phyloP scores from a whole-genome alignment of 805 yeast genomes.

The Wickerhamiella bombiphila region DNA sequence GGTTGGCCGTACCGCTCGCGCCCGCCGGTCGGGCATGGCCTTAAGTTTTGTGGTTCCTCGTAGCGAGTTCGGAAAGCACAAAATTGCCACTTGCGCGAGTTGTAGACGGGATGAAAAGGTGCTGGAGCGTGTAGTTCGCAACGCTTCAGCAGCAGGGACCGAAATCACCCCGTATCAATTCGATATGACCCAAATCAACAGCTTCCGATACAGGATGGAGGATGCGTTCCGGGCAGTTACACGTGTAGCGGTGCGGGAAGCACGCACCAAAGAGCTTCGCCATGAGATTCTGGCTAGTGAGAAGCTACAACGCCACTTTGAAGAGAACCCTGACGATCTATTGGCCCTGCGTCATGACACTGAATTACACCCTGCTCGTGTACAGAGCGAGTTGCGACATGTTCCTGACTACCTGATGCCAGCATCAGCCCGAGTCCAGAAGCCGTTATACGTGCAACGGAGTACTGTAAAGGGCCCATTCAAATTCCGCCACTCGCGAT shows the following conservation, averaged over 20 bases:
- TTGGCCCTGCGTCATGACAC: slow-evolving; percentile 81
- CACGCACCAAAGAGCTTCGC: slow-evolving; percentile 77
- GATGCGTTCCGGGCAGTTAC: slow-evolving; percentile 96
- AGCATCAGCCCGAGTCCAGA: slow-evolving; percentile 25
- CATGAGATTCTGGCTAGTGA: slow-evolving; percentile 78
- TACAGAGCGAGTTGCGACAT: slow-evolving; percentile 73
- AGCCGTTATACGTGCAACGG: slow-evolving; percentile 14
- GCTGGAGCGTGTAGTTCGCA: slow-evolving; percentile 55
- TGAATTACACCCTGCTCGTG: slow-evolving; percentile 67
- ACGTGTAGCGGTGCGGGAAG: slow-evolving; percentile 76
- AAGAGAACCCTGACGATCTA: slow-evolving; percentile 92
- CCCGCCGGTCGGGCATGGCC: slow-evolving; percentile 90
- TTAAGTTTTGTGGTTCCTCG: slow-evolving; percentile 78
- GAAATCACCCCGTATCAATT: slow-evolving; percentile 71
- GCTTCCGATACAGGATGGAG: slow-evolving; percentile 90
- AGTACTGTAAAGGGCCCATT: slow-evolving; percentile 5
- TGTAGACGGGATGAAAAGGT: slow-evolving; percentile 81
- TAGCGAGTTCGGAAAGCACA: slow-evolving; percentile 80
- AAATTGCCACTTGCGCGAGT: slow-evolving; percentile 52
- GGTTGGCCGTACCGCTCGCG: slow-evolving; percentile 95
- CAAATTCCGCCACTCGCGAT: slow-evolving; percentile 4
- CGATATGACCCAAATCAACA: slow-evolving; percentile 83
- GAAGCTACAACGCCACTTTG: slow-evolving; percentile 83
- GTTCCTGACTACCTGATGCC: slow-evolving; percentile 89
- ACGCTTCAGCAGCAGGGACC: slow-evolving; percentile 58